phyloP scores from a whole-genome alignment of 768 basidiomycete genomes.

The Trametes cinnabarina region DNA sequence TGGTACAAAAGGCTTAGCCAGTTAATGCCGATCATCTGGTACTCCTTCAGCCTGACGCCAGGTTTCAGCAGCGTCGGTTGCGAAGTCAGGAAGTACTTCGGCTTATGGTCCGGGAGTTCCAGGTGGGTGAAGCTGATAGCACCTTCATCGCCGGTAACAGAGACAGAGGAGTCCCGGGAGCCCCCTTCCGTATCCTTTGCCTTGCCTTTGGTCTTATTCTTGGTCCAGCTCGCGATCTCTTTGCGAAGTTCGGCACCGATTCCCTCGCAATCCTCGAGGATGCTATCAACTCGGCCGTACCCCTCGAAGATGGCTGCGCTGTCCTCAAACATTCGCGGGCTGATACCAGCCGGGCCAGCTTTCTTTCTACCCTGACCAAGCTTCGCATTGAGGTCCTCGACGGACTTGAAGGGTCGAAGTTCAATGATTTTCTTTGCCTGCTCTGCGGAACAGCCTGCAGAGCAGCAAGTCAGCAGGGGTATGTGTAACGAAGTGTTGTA shows the following conservation, averaged over 20 bases:
- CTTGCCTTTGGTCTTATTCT: slow-evolving; percentile 37
- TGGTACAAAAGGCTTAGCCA: slow-evolving; percentile 90
- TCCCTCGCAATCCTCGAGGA: slow-evolving; percentile 84
- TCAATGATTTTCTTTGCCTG: slow-evolving; percentile 79
- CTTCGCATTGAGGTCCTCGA: slow-evolving; percentile 72
- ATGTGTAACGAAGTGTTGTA: neutral
- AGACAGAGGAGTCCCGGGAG: slow-evolving; percentile 31
- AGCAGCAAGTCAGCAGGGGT: slow-evolving; percentile 1
- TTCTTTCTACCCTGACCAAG: slow-evolving; percentile 88
- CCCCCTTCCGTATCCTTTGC: slow-evolving; percentile 22
- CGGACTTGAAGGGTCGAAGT: slow-evolving; percentile 75
- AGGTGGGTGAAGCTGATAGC: slow-evolving; percentile 56
- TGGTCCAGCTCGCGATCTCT: slow-evolving; percentile 76
- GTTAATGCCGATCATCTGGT: slow-evolving; percentile 96
- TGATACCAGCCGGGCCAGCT: slow-evolving; percentile 77
- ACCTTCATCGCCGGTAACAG: slow-evolving; percentile 48
- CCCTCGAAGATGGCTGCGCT: slow-evolving; percentile 81
- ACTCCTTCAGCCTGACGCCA: slow-evolving; percentile 85
- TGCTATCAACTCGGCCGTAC: slow-evolving; percentile 84
- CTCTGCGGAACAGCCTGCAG: slow-evolving; percentile 69
- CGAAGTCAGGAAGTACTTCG: slow-evolving; percentile 64
- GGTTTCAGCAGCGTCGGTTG: slow-evolving; percentile 72
- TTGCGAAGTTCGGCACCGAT: slow-evolving; percentile 74
- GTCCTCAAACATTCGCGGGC: slow-evolving; percentile 87
- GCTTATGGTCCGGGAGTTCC: slow-evolving; percentile 38